Conservation (phyloP, 2,329 filamentous ascomycete genomes). For the Aureobasidium sp. region DNA sequence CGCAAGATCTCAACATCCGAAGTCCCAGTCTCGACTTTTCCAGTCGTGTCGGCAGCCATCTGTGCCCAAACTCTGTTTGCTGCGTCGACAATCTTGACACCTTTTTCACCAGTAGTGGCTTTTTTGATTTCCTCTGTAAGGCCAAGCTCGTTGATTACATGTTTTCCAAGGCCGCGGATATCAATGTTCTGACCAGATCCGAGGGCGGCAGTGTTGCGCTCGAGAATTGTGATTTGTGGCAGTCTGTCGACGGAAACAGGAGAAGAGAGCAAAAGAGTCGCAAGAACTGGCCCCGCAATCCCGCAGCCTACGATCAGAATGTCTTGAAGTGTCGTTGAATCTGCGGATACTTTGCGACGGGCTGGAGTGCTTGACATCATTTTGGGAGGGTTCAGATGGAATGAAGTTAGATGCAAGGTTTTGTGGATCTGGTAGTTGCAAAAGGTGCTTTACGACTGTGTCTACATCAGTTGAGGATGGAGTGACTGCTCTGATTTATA, state of each 20-base stretch:
- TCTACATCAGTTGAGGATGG: neutral
- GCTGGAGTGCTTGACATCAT: conserved; percentile 22
- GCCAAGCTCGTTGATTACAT: conserved; percentile 36
- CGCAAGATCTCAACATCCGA: conserved; percentile 51
- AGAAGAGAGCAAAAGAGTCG: conserved; percentile 32
- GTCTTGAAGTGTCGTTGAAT: neutral
- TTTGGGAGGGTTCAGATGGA: no score
- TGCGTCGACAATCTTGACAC: conserved; percentile 32
- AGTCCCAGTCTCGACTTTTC: conserved; percentile 26
- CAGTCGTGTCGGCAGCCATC: conserved; percentile 22
- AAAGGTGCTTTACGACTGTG: neutral
- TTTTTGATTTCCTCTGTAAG: conserved; percentile 32
- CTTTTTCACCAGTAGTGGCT: conserved; percentile 34
- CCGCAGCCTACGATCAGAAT: conserved; percentile 35
- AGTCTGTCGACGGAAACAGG: conserved; percentile 20
- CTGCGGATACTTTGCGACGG: neutral
- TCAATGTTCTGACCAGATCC: conserved; percentile 41
- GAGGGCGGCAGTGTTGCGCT: conserved; percentile 34
- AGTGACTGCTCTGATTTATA: neutral
- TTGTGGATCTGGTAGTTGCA: no score
- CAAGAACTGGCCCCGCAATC: conserved; percentile 34
- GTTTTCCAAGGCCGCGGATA: conserved; percentile 37
- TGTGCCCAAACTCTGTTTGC: conserved; percentile 8
- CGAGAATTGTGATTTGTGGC: conserved; percentile 37
- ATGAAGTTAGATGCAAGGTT: no score